phyloP scores from a whole-genome alignment of 768 basidiomycete genomes.

The Ramaria sp. region DNA sequence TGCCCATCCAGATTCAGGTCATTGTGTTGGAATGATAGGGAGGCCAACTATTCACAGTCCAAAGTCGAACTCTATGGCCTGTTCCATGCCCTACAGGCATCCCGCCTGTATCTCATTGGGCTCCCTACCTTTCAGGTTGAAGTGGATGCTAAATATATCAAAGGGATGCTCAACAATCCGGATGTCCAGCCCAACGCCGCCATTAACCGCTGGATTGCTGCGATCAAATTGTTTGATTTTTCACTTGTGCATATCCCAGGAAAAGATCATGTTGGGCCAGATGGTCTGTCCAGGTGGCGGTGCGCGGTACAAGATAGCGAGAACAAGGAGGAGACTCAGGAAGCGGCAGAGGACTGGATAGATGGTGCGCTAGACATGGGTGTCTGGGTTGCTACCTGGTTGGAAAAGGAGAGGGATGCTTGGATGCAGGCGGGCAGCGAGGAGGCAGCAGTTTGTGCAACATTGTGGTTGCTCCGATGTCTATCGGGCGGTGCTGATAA shows the following conservation, averaged over 20 bases:
- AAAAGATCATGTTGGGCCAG: constrained; percentile 13
- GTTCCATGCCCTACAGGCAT: constrained; percentile 14
- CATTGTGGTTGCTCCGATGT: background rate
- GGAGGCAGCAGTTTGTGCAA: background rate
- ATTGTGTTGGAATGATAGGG: constrained; percentile 18
- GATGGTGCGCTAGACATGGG: constrained; percentile 13
- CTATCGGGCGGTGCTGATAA: too few species aligned
- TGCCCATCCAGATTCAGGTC: constrained; percentile 27
- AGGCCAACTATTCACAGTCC: constrained; percentile 12
- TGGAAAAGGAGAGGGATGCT: background rate
- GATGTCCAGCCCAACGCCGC: constrained; percentile 27
- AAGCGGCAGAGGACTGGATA: constrained; percentile 16
- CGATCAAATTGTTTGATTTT: constrained; percentile 28
- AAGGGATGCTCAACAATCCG: constrained; percentile 24
- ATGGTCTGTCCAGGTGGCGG: constrained; percentile 15
- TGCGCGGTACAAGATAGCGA: constrained; percentile 8
- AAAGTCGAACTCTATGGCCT: constrained; percentile 24
- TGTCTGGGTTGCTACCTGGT: background rate
- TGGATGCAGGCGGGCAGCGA: background rate
- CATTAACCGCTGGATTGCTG: constrained; percentile 33
- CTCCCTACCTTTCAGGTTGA: constrained; percentile 19
- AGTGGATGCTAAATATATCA: too few species aligned
- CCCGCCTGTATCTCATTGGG: constrained; percentile 18
- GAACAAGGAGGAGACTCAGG: constrained; percentile 11
- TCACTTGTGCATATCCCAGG: constrained; percentile 26